Evolutionary conservation across 2,329 filamentous ascomycete species (phyloP).

Genomic region (Boeremia exigua): DNA sequence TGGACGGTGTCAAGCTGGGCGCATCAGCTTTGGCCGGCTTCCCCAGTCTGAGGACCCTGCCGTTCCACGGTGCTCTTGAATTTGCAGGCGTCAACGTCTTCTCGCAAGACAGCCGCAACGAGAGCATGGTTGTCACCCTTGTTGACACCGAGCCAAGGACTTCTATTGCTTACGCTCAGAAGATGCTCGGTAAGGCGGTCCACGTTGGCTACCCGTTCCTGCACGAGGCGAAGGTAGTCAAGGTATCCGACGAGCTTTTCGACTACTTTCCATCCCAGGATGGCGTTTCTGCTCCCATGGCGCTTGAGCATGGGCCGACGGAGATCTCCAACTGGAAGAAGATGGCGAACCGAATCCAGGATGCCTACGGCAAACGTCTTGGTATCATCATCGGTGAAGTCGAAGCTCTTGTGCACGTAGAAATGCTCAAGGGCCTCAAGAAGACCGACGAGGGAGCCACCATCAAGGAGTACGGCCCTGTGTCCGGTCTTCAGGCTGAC

Average conservation of each 20-base stretch:
- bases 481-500: slow-evolving; percentile 83
- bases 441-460: slow-evolving; percentile 92
- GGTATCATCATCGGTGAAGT: slow-evolving; percentile 86
- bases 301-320: slow-evolving; percentile 72
- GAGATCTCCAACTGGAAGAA: slow-evolving; percentile 85
- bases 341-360: slow-evolving; percentile 84
- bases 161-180: slow-evolving; percentile 73
- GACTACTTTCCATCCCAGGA: slow-evolving; percentile 76
- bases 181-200: slow-evolving; percentile 82
- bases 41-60: slow-evolving; percentile 84
- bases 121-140: slow-evolving; percentile 92
- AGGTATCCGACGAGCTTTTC: slow-evolving; percentile 92
- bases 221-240: slow-evolving; percentile 88
- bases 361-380: slow-evolving; percentile 86
- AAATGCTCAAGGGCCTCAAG: slow-evolving; percentile 88
- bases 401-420: slow-evolving; percentile 88
- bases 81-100: slow-evolving; percentile 95
- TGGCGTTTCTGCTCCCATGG: slow-evolving; percentile 66
- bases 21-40: slow-evolving; percentile 88
- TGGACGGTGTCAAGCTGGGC: slow-evolving; percentile 83
- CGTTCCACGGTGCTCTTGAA: slow-evolving; percentile 79
- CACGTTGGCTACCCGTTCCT: slow-evolving; percentile 95
- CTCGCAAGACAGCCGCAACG: slow-evolving; percentile 92
- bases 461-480: slow-evolving; percentile 88
- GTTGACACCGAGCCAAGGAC: slow-evolving; percentile 74